Conservation (phyloP, 2,329 filamentous ascomycete species). For the Fusarium chlamydosporum region DNA sequence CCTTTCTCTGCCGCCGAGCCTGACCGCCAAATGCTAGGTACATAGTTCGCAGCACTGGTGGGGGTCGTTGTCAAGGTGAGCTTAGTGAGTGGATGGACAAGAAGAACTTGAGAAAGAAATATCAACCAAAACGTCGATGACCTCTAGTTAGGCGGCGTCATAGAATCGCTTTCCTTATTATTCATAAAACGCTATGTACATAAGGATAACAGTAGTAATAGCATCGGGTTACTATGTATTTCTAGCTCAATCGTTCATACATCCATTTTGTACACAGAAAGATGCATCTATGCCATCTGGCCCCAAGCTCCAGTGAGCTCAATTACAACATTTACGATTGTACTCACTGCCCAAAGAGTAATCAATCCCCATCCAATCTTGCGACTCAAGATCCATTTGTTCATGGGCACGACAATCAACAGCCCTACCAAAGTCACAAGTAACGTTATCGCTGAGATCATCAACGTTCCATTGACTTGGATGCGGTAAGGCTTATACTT, state of each 20-base stretch:
- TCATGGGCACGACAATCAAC: conserved; percentile 84
- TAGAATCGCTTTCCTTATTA: not conserved
- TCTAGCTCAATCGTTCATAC: conserved; percentile 16
- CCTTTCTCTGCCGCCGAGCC: conserved; percentile 6
- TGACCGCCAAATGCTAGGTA: conserved; percentile 31
- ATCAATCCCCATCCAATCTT: conserved; percentile 87
- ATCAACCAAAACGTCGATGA: not conserved
- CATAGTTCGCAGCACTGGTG: conserved; percentile 14
- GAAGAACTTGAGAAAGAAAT: too few species aligned
- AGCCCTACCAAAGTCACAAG: conserved; percentile 83
- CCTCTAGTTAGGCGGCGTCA: not conserved
- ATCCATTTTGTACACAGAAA: conserved; percentile 1
- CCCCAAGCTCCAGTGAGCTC: conserved; percentile 75
- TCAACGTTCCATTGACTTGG: conserved; percentile 84
- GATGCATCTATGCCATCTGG: conserved; percentile 41
- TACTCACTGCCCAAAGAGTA: conserved; percentile 83
- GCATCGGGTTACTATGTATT: conserved; percentile 1
- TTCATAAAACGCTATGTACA: not conserved
- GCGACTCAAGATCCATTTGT: conserved; percentile 86
- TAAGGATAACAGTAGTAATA: not conserved
- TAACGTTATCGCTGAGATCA: conserved; percentile 88
- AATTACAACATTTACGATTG: conserved; percentile 82
- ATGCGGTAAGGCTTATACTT: conserved; percentile 85
- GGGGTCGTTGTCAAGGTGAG: conserved; percentile 11
- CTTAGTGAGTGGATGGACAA: conserved; percentile 22